Conservation (phyloP, 805 yeast species). For the Yueomyces sinensis region DNA sequence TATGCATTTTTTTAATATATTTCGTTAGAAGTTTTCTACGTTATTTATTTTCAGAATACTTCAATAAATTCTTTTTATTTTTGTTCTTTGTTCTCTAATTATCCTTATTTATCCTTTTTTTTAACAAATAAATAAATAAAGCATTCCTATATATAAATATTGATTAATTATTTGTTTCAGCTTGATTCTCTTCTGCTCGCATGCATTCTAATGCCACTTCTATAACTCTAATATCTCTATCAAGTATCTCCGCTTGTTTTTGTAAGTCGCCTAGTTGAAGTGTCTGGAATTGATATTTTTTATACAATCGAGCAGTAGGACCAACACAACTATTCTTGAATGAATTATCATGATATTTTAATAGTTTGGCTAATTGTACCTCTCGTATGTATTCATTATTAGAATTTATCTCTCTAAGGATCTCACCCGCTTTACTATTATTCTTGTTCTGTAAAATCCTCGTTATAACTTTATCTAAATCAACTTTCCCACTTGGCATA, state of each 20-base stretch:
- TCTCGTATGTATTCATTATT: conserved; percentile 16
- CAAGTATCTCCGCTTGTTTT: conserved; percentile 51
- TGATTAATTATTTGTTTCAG: too few relatives aligned
- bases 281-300: conserved; percentile 7
- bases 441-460: conserved; percentile 6
- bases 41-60: too few relatives aligned
- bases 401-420: conserved; percentile 14
- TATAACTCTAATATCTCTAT: conserved; percentile 57
- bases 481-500: conserved; percentile 2
- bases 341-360: conserved; percentile 16
- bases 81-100: too few relatives aligned
- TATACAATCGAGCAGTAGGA: conserved; percentile 12
- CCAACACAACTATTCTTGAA: conserved; percentile 14
- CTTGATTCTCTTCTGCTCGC: too few relatives aligned
- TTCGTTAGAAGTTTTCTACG: too few relatives aligned
- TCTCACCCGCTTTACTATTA: conserved; percentile 4
- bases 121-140: too few relatives aligned
- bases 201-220: conserved; percentile 38
- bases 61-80: too few relatives aligned
- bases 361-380: conserved; percentile 15
- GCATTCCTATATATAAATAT: too few relatives aligned
- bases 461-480: conserved; percentile 6
- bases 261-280: conserved; percentile 30
- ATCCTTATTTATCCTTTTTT: too few relatives aligned
- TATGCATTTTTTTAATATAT: too few relatives aligned